Percentiles rank a stretch among this genome's conserved stretches.
Evolutionary conservation across 2,329 filamentous ascomycete species (phyloP).

Genomic region (Paraphaeosphaeria minitans): DNA sequence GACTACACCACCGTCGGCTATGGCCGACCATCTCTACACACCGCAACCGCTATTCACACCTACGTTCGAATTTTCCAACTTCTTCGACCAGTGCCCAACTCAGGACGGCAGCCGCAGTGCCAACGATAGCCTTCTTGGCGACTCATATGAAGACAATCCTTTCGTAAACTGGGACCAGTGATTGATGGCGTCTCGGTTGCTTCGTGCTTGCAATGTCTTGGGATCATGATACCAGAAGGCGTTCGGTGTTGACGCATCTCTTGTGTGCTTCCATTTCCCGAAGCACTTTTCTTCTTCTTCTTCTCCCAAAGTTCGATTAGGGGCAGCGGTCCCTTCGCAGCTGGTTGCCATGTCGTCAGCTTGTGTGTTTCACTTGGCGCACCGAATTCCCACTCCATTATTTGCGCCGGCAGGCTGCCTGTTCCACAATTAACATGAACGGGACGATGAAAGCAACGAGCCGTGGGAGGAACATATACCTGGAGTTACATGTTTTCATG

Average conservation of each 20-base stretch:
- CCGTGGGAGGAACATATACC: not conserved
- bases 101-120: not conserved
- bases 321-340: not conserved
- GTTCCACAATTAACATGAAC: not conserved
- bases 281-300: not conserved
- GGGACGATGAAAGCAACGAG: not conserved
- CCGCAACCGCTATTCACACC: constrained; percentile 7
- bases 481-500: not conserved
- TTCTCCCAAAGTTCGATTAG: not conserved
- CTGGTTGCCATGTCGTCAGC: not conserved
- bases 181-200: not conserved
- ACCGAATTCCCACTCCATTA: not conserved
- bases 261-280: not conserved
- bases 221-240: not conserved
- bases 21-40: constrained; percentile 4
- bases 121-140: constrained; percentile 3
- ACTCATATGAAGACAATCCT: constrained; percentile 9
- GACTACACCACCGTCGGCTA: constrained; percentile 1
- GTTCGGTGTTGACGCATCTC: not conserved
- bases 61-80: constrained; percentile 8
- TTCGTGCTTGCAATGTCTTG: not conserved
- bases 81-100: constrained; percentile 10
- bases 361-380: not conserved
- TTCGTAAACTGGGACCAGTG: constrained; percentile 17
- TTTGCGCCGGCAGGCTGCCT: not conserved